Conservation (phyloP, 148 eudicot species). For the Diospyros lotus region DNA sequence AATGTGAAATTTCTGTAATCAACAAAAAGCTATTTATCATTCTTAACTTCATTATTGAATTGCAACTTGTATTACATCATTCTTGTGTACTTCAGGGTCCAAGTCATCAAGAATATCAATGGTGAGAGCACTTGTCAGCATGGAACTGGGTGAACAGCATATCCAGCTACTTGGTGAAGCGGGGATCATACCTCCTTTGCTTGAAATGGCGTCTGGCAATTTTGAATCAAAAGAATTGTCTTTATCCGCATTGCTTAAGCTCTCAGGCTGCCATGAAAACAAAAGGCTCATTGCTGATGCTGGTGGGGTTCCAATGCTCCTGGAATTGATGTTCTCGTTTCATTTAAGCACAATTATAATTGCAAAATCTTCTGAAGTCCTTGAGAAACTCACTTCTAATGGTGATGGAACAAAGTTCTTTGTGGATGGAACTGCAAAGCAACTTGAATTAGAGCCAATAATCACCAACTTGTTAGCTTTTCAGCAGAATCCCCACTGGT, state of each 20-base stretch:
- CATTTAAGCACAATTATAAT: constrained; percentile 14
- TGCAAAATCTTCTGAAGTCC: constrained; percentile 31
- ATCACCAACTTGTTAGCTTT: constrained; percentile 22
- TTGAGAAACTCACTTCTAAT: constrained; percentile 28
- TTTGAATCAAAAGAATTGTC: constrained; percentile 36
- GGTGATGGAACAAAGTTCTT: constrained; percentile 36
- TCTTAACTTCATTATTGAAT: background rate
- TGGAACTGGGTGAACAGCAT: constrained; percentile 29
- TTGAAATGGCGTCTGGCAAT: constrained; percentile 36
- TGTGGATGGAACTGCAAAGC: constrained; percentile 22
- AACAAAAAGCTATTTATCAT: background rate
- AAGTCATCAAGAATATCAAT: constrained; percentile 24
- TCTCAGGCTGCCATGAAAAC: constrained; percentile 21
- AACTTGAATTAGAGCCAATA: constrained; percentile 27
- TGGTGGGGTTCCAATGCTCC: constrained; percentile 32
- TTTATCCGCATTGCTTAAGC: constrained; percentile 28
- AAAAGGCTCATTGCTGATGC: constrained; percentile 26
- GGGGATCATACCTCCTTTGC: constrained; percentile 35
- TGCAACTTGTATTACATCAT: background rate
- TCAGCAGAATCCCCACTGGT: constrained; percentile 24
- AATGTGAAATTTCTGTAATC: background rate
- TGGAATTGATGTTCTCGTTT: constrained; percentile 24
- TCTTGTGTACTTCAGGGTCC: constrained; percentile 23
- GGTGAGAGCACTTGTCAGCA: constrained; percentile 27
- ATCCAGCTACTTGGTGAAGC: constrained; percentile 30